A percentile compares a stretch with the other conserved stretches of the same genome.
phyloP scores from a whole-genome alignment of 768 basidiomycete genomes.

The Lentinula raphanica region DNA sequence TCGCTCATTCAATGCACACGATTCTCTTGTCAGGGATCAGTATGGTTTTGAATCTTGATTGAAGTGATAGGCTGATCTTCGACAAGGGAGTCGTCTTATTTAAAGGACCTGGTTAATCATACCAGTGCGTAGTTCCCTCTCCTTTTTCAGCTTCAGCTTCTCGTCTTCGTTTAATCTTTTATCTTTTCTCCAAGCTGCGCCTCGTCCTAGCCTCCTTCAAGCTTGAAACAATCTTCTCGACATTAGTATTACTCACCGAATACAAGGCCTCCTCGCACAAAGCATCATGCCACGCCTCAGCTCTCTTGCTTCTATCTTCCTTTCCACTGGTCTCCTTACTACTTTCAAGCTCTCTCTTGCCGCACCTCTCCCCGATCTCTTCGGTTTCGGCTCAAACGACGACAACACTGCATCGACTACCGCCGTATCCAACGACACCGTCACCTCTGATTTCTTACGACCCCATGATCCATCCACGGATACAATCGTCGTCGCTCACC shows the following conservation, averaged over 20 bases:
- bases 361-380: conserved; percentile 1
- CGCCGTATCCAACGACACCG: conserved; percentile 7
- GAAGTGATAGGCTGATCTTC: too few species aligned
- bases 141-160: neutral
- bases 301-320: neutral
- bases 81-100: too few species aligned
- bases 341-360: neutral
- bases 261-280: neutral
- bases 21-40: too few species aligned
- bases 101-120: too few species aligned
- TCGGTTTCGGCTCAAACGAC: conserved; percentile 4
- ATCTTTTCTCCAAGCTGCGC: neutral
- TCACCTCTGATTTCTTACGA: conserved; percentile 14
- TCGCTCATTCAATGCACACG: too few species aligned
- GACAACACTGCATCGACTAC: conserved; percentile 5
- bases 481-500: conserved; percentile 35
- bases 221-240: neutral
- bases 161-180: too few species aligned
- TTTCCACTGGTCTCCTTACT: neutral
- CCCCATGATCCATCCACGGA: conserved; percentile 27
- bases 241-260: neutral
- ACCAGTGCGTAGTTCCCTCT: neutral
- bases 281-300: neutral
- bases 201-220: neutral
- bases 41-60: too few species aligned